A percentile compares a stretch with the other conserved stretches of the same genome.
Evolutionary conservation across 805 yeast species (phyloP).

Genomic region (Candida mattraensis): DNA sequence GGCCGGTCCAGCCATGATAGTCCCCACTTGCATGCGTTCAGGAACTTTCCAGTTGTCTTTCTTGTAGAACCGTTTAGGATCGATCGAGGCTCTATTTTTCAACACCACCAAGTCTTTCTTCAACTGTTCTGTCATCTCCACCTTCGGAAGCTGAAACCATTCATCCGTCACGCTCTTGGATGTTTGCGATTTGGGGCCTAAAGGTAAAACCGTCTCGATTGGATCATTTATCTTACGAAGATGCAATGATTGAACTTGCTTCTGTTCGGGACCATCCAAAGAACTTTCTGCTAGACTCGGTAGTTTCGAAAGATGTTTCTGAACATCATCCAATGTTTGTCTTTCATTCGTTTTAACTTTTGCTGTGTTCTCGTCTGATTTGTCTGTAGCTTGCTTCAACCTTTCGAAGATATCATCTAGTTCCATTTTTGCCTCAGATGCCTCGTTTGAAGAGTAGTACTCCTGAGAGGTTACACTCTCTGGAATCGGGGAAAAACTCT

Average conservation of each 20-base stretch:
- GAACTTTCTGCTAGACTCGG: slow-evolving; percentile 36
- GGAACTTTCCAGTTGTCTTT: slow-evolving; percentile 66
- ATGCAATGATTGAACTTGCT: slow-evolving; percentile 8
- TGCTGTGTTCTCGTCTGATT: background rate
- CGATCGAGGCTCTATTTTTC: slow-evolving; percentile 86
- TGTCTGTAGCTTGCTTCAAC: slow-evolving; percentile 18
- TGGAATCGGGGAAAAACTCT: slow-evolving; percentile 17
- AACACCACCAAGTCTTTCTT: slow-evolving; percentile 77
- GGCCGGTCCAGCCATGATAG: slow-evolving; percentile 76
- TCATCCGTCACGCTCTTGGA: slow-evolving; percentile 47
- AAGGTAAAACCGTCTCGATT: slow-evolving; percentile 29
- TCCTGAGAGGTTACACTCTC: slow-evolving; percentile 20
- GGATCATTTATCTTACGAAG: slow-evolving; percentile 43
- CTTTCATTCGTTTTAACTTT: slow-evolving; percentile 30
- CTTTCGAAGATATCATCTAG: slow-evolving; percentile 38
- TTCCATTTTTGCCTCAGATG: slow-evolving; percentile 8
- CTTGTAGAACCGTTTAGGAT: slow-evolving; percentile 93
- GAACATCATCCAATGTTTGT: slow-evolving; percentile 30
- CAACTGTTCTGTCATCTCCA: slow-evolving; percentile 67
- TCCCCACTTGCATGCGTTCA: slow-evolving; percentile 78
- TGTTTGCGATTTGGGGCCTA: slow-evolving; percentile 19
- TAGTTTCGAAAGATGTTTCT: slow-evolving; percentile 32
- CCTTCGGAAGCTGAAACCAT: slow-evolving; percentile 83
- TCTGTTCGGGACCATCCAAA: slow-evolving; percentile 16
- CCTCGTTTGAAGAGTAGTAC: slow-evolving; percentile 11